These are phyloP conservation scores for Cytidiella melzeri DNA, from an alignment of 768 basidiomycete genomes.

Conservation along the genomic window DNA sequence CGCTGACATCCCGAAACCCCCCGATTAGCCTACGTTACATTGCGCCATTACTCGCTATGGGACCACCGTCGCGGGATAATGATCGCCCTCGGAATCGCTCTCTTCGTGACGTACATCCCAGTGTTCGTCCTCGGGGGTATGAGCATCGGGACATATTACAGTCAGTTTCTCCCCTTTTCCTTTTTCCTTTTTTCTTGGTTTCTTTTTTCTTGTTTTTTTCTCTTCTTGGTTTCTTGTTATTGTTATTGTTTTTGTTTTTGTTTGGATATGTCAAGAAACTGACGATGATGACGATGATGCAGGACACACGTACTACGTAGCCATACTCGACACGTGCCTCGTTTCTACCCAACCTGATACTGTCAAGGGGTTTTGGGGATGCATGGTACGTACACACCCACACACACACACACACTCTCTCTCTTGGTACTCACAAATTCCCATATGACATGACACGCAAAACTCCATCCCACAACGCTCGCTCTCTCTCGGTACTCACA, in stretches of 20 bases:
- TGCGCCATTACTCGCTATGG: constrained; percentile 3
- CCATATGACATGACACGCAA: too few relatives aligned
- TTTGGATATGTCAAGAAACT: too few relatives aligned
- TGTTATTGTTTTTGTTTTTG: too few relatives aligned
- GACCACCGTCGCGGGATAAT: constrained; percentile 4
- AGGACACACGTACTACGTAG: neutral
- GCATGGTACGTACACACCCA: constrained; percentile 9
- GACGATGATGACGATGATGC: neutral
- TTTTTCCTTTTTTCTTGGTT: too few relatives aligned
- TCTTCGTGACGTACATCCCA: neutral
- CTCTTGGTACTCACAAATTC: too few relatives aligned
- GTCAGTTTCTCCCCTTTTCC: neutral
- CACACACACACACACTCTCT: too few relatives aligned
- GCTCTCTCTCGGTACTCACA: neutral
- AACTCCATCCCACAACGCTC: neutral
- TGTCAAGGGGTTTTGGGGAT: constrained; percentile 5
- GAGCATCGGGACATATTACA: neutral
- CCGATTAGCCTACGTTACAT: neutral
- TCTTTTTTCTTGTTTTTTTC: too few relatives aligned
- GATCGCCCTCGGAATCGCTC: neutral
- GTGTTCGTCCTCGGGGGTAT: neutral
- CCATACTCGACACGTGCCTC: constrained; percentile 1
- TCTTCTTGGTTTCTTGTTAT: too few relatives aligned
- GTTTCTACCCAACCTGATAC: neutral
- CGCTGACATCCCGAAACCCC: too few relatives aligned